A percentile compares a stretch with the other conserved stretches of the same genome.
phyloP scores from a whole-genome alignment of 164 flowering plant genomes.

The Malania oleifera region DNA sequence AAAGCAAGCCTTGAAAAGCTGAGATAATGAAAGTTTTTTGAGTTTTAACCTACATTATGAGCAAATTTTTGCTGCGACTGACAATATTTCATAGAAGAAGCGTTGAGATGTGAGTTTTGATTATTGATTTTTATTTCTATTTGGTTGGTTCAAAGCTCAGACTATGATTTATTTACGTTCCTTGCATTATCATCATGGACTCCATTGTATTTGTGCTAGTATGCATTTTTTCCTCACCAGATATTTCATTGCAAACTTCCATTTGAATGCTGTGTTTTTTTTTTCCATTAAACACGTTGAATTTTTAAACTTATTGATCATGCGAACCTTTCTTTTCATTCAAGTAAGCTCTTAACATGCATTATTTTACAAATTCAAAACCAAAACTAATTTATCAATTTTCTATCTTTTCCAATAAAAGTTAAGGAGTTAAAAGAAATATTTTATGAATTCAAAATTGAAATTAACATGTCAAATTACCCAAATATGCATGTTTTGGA shows the following conservation, averaged over 20 bases:
- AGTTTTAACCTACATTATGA: slow-evolving; percentile 1
- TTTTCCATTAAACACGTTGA: no score
- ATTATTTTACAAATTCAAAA: no score
- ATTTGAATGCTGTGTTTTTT: background rate
- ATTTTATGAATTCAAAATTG: no score
- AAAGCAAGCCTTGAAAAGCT: slow-evolving; percentile 27
- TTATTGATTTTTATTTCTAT: slow-evolving; percentile 3
- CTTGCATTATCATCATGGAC: slow-evolving; percentile 10
- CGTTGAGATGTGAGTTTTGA: slow-evolving; percentile 7
- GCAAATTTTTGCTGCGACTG: slow-evolving; percentile 1
- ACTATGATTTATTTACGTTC: background rate
- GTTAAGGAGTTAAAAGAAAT: no score
- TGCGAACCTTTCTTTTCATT: no score
- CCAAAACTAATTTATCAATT: no score
- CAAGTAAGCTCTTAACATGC: no score
- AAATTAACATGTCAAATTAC: no score
- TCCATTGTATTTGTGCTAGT: slow-evolving; percentile 2
- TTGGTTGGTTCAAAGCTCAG: slow-evolving; percentile 8
- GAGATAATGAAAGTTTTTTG: background rate
- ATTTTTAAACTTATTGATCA: no score
- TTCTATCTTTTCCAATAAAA: no score
- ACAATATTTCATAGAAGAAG: background rate
- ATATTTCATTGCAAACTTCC: background rate
- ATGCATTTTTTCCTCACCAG: no score
- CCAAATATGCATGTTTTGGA: no score